Percentiles rank a stretch among this genome's conserved stretches.
Evolutionary conservation across 768 basidiomycete genomes (phyloP).

Genomic region (Exsudoporus frostii): DNA sequence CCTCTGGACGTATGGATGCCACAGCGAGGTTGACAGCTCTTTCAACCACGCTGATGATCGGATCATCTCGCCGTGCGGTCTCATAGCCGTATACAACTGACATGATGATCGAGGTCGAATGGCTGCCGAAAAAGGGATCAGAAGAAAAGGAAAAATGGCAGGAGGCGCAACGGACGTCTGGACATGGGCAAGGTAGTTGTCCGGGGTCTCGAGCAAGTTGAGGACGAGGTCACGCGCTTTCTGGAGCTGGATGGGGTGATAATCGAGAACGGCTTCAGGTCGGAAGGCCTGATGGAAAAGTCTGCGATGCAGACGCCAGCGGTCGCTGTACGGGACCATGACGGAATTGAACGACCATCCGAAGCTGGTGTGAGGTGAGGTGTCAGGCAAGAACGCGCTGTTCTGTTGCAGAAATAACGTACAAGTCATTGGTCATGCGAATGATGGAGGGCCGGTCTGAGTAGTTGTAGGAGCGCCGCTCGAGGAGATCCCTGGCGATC

Average conservation of each 20-base stretch:
- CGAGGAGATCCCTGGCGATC: slow-evolving; percentile 41
- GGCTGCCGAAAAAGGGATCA: slow-evolving; percentile 7
- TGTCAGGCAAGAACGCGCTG: not conserved
- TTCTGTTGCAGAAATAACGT: not conserved
- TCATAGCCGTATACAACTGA: slow-evolving; percentile 32
- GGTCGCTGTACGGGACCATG: slow-evolving; percentile 25
- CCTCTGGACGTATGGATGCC: slow-evolving; percentile 23
- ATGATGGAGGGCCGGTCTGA: slow-evolving; percentile 39
- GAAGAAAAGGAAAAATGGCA: not conserved
- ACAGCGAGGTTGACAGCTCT: slow-evolving; percentile 23
- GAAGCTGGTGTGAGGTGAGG: slow-evolving; percentile 11
- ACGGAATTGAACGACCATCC: slow-evolving; percentile 31
- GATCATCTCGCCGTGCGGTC: slow-evolving; percentile 22
- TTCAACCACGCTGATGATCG: slow-evolving; percentile 24
- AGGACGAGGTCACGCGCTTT: slow-evolving; percentile 25
- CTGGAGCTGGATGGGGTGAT: slow-evolving; percentile 24
- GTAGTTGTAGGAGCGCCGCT: slow-evolving; percentile 43
- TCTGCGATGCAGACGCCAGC: slow-evolving; percentile 30
- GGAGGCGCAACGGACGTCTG: slow-evolving; percentile 19
- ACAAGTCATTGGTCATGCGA: slow-evolving; percentile 31
- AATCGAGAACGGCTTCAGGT: slow-evolving; percentile 13
- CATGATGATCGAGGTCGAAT: slow-evolving; percentile 30
- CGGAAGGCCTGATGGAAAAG: slow-evolving; percentile 30
- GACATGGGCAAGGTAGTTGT: slow-evolving; percentile 17
- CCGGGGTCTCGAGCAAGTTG: slow-evolving; percentile 23